Conservation (phyloP, 176 grass and related monocot genomes). For the Alloteropsis semialata region DNA sequence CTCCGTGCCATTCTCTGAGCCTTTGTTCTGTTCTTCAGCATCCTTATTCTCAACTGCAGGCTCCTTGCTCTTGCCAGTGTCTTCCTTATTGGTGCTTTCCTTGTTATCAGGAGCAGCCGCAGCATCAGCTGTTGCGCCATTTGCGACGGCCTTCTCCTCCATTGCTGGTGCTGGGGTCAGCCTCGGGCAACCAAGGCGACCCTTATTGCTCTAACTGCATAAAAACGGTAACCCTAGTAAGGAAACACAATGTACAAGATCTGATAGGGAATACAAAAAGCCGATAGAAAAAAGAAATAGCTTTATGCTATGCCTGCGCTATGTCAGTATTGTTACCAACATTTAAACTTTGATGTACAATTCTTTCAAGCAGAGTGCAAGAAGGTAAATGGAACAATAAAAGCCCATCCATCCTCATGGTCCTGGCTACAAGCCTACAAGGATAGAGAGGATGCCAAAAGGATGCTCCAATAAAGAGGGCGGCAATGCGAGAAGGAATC, state of each 20-base stretch:
- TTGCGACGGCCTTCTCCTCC: slow-evolving; percentile 38
- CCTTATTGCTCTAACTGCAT: slow-evolving; percentile 39
- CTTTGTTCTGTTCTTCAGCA: slow-evolving; percentile 26
- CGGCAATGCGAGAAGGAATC: neutral
- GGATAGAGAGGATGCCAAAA: neutral
- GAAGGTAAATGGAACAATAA: neutral
- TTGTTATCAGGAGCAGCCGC: slow-evolving; percentile 24
- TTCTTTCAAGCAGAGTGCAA: neutral
- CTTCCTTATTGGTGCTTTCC: slow-evolving; percentile 26
- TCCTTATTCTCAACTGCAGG: neutral
- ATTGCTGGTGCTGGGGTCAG: slow-evolving; percentile 25
- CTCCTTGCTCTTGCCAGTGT: slow-evolving; percentile 13
- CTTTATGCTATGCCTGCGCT: neutral
- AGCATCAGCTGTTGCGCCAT: slow-evolving; percentile 29
- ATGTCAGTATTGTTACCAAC: neutral
- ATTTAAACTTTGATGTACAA: neutral
- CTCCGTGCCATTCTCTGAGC: slow-evolving; percentile 32
- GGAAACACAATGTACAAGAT: neutral
- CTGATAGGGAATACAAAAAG: neutral
- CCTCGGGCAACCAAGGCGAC: slow-evolving; percentile 24
- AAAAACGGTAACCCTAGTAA: slow-evolving; percentile 2
- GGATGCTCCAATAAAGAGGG: neutral
- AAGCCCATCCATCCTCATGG: neutral
- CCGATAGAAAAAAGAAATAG: neutral
- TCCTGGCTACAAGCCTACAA: neutral